Base-by-base conservation (phyloP, 2,329 filamentous ascomycete genomes). In the Anisogramma anomala region DNA sequence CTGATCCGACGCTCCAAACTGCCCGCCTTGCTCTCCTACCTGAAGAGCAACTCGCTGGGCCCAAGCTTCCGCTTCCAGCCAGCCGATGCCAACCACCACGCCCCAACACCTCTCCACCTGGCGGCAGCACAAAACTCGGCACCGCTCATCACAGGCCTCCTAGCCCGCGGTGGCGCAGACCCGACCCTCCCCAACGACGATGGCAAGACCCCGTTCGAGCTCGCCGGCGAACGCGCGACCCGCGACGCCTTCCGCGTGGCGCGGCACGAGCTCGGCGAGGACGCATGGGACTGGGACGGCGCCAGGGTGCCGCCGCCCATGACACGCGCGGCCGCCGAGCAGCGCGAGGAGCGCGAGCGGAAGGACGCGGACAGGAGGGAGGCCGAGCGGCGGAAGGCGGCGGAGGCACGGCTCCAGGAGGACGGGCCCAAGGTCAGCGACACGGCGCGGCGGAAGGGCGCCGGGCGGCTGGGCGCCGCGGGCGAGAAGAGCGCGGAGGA, bases 241-340 rank as follows among this genome's bases (percentile, higher is more conserved):
- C 77, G 89, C 2, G 88, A 96, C 55, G 84, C 88, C 0, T 98
- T 98, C 64, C 82, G 91, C 2, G 77, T 95, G 2, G 86, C 87
- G 3, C 82, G 91, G 6, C 72, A 76, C 23, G 83, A 93, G 54
- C 68, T 95, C 1, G 88, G 87, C 13, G 86, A 94, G 56, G 57
- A 58, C 0, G 72, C 67, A 14, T 94, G 82, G 77, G 65, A 84
- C 49, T 98, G 91, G 91, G 76, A 83, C 3, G 67, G 64, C 0
- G 80, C 86, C 1, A 74, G 74, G 19, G 76, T 98, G 0, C 86
- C 88, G 1, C 54, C 78, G 0, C 66, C 82, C 0, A 65, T 98
- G 35, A 79, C 75, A 3, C 79, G 77, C 51, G 68, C 69, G 1
- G 85, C 94, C 39, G 82, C 78, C 0, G 83, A 86, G 18, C 65